Base-by-base conservation (phyloP, 2,329 filamentous ascomycete genomes). In the Lachnellula occidentalis region DNA sequence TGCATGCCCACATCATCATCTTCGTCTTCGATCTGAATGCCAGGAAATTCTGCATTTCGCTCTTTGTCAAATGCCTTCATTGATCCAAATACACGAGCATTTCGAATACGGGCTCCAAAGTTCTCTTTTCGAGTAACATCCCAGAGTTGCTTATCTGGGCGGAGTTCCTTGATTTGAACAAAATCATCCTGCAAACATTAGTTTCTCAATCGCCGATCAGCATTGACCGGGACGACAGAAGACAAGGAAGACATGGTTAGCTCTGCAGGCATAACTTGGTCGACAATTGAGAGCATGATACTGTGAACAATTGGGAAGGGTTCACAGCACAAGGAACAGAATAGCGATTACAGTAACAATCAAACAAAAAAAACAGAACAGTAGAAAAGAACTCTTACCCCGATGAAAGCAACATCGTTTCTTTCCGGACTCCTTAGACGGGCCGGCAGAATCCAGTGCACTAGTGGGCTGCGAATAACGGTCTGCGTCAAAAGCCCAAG, bases 351-450 rank as follows among this genome's bases (percentile, higher is more conserved):
- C 11, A 39, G 21, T 12, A 36, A 42, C 17, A 53, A 24, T 34
- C 31, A 41, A 39, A 17, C 39, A 34, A 17, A 36, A 51, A 45
- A 54, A 47, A 47, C 24, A 58, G 59, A 45, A 55, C 27, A 31
- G 27, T 55, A 55, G 58, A 41, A 34, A 55, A 50, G 24, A 50
- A n/a, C 31, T 78, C 83, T 72, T 76, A 87, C 85, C 51, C 91
- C 89, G 54, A 99, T 79, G 64, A 96, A 90, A 37, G 92, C 86
- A 59, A 96, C 82, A 73, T 97, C 92, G 62, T 94, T 91, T 57
- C 84, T 77, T 43, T 78, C 71, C 50, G 78, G 76, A 53, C 85
- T 85, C 55, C 92, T 81, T 56, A 97, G 76, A 56, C 86, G 82
- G n/a, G 86, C 89, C 12, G 91, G 88, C 14, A 96, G 74, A 43